Percentiles rank a stretch among this genome's conserved stretches.
Evolutionary conservation across 495 filamentous ascomycete species (phyloP).

Genomic region (Penicillium argentinense): DNA sequence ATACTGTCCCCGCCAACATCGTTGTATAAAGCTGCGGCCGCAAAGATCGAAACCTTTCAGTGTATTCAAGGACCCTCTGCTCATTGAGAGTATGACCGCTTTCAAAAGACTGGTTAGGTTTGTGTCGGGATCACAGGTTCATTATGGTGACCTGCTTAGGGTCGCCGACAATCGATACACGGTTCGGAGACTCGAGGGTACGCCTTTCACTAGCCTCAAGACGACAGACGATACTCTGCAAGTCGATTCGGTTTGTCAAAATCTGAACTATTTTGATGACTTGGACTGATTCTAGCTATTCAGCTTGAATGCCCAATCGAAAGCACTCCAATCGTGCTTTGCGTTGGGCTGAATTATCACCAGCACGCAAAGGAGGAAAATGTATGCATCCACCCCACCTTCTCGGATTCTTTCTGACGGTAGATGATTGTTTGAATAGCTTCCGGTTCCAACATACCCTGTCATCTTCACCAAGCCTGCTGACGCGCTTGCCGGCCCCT

Average conservation of each 20-base stretch:
- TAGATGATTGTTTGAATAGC: conserved; percentile 1
- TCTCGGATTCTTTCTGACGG: background rate
- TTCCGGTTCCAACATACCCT: conserved; percentile 61
- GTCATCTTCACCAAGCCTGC: conserved; percentile 72
- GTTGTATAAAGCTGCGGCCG: no score
- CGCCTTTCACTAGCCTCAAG: conserved; percentile 7
- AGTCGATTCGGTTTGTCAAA: background rate
- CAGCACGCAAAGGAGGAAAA: conserved; percentile 68
- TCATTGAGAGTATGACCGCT: conserved; percentile 7
- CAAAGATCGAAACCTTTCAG: no score
- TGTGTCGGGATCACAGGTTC: background rate
- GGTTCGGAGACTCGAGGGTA: conserved; percentile 12
- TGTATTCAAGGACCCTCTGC: no score
- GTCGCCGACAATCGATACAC: conserved; percentile 4
- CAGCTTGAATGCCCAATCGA: conserved; percentile 10
- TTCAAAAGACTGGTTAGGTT: conserved; percentile 22
- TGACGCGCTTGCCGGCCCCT: conserved; percentile 62
- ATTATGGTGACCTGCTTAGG: conserved; percentile 19
- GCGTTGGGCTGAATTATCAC: conserved; percentile 72
- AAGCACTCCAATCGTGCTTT: conserved; percentile 46
- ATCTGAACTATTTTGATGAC: background rate
- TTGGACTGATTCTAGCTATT: background rate
- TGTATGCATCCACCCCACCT: conserved; percentile 34
- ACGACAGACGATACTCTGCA: conserved; percentile 3
- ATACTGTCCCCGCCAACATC: background rate